Evolutionary conservation across 257 asterid genomes (phyloP), one percentile per base, ranked within the genome.

Genomic region (Paraleonurus japonicus): DNA sequence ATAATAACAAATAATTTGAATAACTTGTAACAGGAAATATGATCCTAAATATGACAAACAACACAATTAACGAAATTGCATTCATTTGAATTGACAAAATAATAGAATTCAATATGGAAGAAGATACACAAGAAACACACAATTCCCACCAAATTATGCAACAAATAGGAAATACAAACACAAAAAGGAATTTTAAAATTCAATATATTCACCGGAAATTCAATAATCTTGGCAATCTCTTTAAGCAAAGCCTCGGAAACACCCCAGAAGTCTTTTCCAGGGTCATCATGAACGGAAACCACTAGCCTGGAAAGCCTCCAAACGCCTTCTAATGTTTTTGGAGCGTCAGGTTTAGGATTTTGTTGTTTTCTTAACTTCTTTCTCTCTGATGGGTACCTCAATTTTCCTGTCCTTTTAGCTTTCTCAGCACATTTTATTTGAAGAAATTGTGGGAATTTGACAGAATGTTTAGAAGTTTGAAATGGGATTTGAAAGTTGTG

Each of bases 371-470:
- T 89, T 22, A 82, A 51, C 95, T 82, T 91, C 92, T 80, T 94
- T 78, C 84, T 94, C 96, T 94, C 99, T 0, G 99, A 94, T 71
- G 98, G 99, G 80, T 94, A 94, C 84, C 95, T 91, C 78, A 79
- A 79, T 76, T 85, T 94, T 11, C 98, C 98, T 1, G 86, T 89
- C 79, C 99, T 86, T 84, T 82, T 89, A 61, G 87, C 79, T 77
- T 72, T 86, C 80, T 75, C 79, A 7, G 91, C 92, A 67, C 96
- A 85, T 65, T 55, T 67, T 60, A 85, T 69, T 13, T n/a, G 54
- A 50, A 79, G 33, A 23, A 45, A 30, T 32, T 63, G 86, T 24
- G 81, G 71, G 43, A 79, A 67, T 7, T 45, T 58, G n/a, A 35
- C 28, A 43, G 53, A 39, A 39, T 50, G 48, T 35, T 57, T 70